Evolutionary conservation across 1,139 yeast genomes (phyloP).

Genomic region (Scheffersomyces titani): DNA sequence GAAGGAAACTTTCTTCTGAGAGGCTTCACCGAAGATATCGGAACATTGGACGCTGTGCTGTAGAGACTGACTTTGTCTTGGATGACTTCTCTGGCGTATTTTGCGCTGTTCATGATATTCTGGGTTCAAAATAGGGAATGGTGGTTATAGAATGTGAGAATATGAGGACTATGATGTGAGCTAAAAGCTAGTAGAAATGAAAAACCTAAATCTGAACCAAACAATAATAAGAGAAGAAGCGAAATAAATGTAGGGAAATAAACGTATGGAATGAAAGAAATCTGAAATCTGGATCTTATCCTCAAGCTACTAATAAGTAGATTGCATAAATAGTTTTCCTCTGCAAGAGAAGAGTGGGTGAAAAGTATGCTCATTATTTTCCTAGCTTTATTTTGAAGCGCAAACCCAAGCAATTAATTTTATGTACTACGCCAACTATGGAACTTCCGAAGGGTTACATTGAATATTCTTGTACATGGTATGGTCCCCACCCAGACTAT

Average conservation of each 20-base stretch:
- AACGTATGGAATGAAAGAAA: not conserved
- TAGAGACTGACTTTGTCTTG: slow-evolving; percentile 34
- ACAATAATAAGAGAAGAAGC: no score
- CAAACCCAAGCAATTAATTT: not conserved
- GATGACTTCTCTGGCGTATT: slow-evolving; percentile 31
- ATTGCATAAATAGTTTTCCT: not conserved
- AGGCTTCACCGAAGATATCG: slow-evolving; percentile 30
- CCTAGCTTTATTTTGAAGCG: not conserved
- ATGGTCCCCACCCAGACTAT: not conserved
- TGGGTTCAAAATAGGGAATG: no score
- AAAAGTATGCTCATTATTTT: not conserved
- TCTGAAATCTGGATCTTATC: not conserved
- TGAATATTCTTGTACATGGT: not conserved
- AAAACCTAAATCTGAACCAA: not conserved
- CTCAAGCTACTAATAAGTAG: not conserved
- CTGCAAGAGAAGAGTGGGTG: not conserved
- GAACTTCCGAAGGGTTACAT: not conserved
- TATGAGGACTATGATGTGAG: not conserved
- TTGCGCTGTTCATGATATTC: slow-evolving; percentile 19
- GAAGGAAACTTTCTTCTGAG: slow-evolving; percentile 25
- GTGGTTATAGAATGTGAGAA: not conserved
- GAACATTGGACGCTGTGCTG: slow-evolving; percentile 25
- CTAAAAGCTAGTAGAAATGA: not conserved
- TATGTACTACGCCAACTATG: not conserved
- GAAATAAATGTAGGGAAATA: not conserved